Base-by-base conservation (phyloP, 148 eudicot species). In the Bassia scoparia region DNA sequence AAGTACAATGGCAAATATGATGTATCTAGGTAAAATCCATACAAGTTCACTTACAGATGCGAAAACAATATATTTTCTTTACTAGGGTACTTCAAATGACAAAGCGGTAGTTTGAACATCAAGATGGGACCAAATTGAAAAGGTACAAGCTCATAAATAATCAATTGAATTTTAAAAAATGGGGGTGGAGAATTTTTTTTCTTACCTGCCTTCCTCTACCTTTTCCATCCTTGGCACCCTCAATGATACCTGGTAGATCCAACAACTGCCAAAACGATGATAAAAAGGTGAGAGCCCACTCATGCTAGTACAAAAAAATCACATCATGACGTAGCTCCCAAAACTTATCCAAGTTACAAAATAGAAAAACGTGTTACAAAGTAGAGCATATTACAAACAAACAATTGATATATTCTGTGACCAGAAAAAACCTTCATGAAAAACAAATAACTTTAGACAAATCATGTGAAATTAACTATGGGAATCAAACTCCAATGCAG, bases 161-260 rank as follows among this genome's bases (percentile, higher is more conserved):
- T 41, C 41, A 29, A 50, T 16, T 14, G 0, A 43, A 26, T 15
- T 17, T 5, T 35, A 35, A 43, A 9, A 24, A 27, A 64, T 1
- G 38, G 31, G 41, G 66, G 54, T 55, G 10, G n/a, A 46, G 63
- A n/a, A n/a, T n/a, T n/a, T n/a, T n/a, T n/a, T n/a, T n/a, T n/a
- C n/a, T 75, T 88, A 95, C 99, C 99, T 91, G 99, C 37, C 99
- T 88, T 80, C 99, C 99, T 91, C 99, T 86, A 81, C 99, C 99
- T 84, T 95, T 95, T 58, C 98, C 97, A 77, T 95, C 99, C 84
- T 95, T 95, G 26, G 97, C 99, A 85, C 97, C 97, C 76, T 95
- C 99, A 67, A 95, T 95, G 75, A 92, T 95, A 83, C 99, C 99
- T 83, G 97, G 99, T 70, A 91, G 90, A 82, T 95, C 99, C 85